These are phyloP conservation scores for Penstemon newberryi DNA, from an alignment of 257 asterid species.

Conservation along the genomic window DNA sequence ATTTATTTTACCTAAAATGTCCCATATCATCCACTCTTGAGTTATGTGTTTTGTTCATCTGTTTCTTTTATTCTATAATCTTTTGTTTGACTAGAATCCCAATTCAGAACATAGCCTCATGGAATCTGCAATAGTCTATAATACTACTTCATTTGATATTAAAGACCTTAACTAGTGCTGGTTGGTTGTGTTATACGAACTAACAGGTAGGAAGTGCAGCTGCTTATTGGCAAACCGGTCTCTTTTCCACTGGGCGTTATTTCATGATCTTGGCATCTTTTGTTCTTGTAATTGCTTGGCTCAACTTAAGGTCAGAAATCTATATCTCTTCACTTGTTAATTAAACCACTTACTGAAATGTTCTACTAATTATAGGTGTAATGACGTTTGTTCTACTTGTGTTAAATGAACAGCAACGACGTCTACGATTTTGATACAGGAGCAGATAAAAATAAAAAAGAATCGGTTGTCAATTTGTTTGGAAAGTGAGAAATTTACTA, in stretches of 20 bases:
- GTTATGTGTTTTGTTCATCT: too few species aligned
- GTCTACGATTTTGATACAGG: constrained; percentile 71
- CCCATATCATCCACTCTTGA: too few species aligned
- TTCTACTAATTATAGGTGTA: too few species aligned
- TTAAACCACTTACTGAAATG: neutral
- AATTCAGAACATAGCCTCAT: too few species aligned
- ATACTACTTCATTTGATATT: neutral
- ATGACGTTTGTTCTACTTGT: neutral
- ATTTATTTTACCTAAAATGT: too few species aligned
- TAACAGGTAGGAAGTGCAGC: constrained; percentile 60
- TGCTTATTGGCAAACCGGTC: constrained; percentile 39
- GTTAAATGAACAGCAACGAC: constrained; percentile 50
- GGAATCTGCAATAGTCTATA: neutral
- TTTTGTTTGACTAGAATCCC: too few species aligned
- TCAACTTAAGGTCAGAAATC: constrained; percentile 52
- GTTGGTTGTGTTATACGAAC: too few species aligned
- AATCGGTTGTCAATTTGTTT: constrained; percentile 56
- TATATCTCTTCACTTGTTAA: neutral
- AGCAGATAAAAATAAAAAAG: constrained; percentile 67
- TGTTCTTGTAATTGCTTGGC: constrained; percentile 49
- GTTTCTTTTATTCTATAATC: neutral
- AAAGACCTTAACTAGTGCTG: too few species aligned
- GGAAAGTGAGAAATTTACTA: constrained; percentile 40
- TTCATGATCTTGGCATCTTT: constrained; percentile 46
- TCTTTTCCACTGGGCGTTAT: constrained; percentile 40